Percentiles rank a stretch among this genome's conserved stretches.
Evolutionary conservation across 2,329 filamentous ascomycete species (phyloP).

Genomic region (Cercospora sojina): DNA sequence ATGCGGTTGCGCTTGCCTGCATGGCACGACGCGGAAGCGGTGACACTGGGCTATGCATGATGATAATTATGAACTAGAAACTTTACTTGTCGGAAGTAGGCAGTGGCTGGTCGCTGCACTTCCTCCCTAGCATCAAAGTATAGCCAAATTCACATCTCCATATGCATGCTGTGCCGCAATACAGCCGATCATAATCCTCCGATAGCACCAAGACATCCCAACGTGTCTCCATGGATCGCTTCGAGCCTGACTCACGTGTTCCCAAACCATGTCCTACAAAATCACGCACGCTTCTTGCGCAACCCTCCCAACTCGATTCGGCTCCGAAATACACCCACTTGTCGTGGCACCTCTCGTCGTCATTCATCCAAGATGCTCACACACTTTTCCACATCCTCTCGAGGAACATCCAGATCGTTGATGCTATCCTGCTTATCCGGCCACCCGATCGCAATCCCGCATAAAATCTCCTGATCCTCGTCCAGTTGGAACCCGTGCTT

Average conservation of each 20-base stretch:
- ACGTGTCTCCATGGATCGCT: neutral
- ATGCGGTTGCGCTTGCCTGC: neutral
- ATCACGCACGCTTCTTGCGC: neutral
- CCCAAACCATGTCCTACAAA: neutral
- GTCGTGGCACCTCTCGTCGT: neutral
- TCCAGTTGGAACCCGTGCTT: slow-evolving; percentile 24
- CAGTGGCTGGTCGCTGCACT: neutral
- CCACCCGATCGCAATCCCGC: slow-evolving; percentile 32
- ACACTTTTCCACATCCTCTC: slow-evolving; percentile 16
- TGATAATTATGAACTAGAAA: neutral
- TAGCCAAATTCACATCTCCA: neutral
- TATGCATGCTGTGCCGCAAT: neutral
- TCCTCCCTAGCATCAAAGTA: neutral
- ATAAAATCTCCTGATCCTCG: slow-evolving; percentile 26
- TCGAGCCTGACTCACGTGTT: neutral
- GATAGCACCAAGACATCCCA: neutral
- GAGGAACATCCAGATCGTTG: slow-evolving; percentile 15
- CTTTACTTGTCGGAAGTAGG: neutral
- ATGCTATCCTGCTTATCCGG: slow-evolving; percentile 9
- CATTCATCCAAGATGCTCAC: slow-evolving; percentile 13
- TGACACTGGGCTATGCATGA: neutral
- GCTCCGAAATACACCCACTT: neutral
- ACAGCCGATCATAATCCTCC: neutral
- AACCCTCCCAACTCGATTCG: neutral
- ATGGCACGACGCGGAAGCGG: neutral